Evolutionary conservation across 2,329 filamentous ascomycete species (phyloP), one percentile per base, ranked within the genome.

Genomic region (Venturia nashicola): DNA sequence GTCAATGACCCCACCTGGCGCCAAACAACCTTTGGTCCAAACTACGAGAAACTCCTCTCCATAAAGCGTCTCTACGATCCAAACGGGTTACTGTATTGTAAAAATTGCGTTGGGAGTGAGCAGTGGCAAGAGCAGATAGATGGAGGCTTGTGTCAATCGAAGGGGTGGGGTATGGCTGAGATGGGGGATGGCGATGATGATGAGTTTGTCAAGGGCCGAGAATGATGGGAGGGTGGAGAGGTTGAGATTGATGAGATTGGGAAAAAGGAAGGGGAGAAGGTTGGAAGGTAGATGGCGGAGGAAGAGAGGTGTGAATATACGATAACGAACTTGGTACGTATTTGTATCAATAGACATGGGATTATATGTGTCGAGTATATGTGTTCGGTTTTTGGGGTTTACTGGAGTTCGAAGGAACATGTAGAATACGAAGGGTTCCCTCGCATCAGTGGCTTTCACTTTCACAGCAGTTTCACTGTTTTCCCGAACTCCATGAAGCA

Each of bases 31-130:
- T 75, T 72, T 71, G 73, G 73, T 0, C 65, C 62, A 5, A 75
- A 75, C 27, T 75, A 75, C 57, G 65, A 69, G 3, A 67, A 67
- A 20, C 67, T 75, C n/a, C 64, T 74, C 1, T 16, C 70, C 64
- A 65, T 71, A 12, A 69, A 71, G 16, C 67, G 69, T 64, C 72
- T 73, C 68, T 73, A 68, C 66, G 73, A 75, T 68, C 70, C 73
- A 0, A 65, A 69, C 4, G 73, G 71, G 3, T 69, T 75, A 2
- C 73, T 75, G 59, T 74, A 46, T n/a, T 65, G 63, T 51, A 40
- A 40, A 27, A n/a, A 44, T n/a, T 65, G 63, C 20, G 63, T 59
- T 32, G 63, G 63, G 34, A 65, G 63, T 44, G 63, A 65, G 6
- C 44, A 27, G 27, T 65, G 59, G 60, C 23, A 64, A 36, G 63